Conservation (phyloP, 208 protist species). For the Trichomonas tenax region DNA sequence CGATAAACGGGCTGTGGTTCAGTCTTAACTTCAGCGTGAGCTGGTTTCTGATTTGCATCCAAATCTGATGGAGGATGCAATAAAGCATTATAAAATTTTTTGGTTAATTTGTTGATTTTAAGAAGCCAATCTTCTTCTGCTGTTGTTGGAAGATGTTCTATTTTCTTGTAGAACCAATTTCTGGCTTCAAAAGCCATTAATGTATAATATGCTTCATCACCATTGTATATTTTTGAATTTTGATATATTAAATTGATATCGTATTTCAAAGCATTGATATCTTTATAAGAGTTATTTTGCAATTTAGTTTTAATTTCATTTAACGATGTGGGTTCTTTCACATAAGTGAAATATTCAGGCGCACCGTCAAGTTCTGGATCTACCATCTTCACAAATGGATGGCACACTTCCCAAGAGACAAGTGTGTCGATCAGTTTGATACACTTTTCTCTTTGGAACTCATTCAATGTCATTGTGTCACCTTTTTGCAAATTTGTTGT, state of each 20-base stretch:
- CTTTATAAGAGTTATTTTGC: not conserved
- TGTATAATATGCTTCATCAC: not conserved
- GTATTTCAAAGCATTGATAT: not conserved
- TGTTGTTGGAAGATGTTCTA: not conserved
- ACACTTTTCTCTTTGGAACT: not conserved
- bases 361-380: not conserved
- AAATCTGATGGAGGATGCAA: not conserved
- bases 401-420: not conserved
- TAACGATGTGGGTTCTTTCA: not conserved
- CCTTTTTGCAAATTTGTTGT: too few relatives aligned
- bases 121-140: not conserved
- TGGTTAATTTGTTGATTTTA: not conserved
- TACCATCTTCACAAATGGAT: not conserved
- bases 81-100: not conserved
- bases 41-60: not conserved
- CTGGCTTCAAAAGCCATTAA: not conserved
- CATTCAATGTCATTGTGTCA: not conserved
- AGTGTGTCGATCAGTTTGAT: not conserved
- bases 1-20: too few relatives aligned
- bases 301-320: not conserved
- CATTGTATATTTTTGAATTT: not conserved
- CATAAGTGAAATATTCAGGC: not conserved
- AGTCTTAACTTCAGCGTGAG: too few relatives aligned
- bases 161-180: not conserved
- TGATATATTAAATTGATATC: not conserved